Conservation (phyloP, 2,329 filamentous ascomycete genomes). For the Coniella vitis region DNA sequence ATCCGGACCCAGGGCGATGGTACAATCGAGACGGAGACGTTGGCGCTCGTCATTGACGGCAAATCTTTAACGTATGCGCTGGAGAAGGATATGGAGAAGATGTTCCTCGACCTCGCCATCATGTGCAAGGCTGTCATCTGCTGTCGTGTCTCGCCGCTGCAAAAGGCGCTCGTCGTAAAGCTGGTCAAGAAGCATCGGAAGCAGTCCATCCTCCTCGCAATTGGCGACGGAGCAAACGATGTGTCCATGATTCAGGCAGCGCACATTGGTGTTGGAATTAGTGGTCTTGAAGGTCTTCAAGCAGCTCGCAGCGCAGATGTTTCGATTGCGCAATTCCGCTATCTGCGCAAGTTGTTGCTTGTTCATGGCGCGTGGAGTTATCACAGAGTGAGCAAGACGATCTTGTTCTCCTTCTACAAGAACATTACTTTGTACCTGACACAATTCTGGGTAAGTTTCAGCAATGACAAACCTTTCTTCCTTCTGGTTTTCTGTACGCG, state of each 20-base stretch:
- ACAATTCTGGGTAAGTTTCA: constrained; percentile 80
- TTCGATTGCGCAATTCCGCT: constrained; percentile 92
- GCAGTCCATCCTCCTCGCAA: constrained; percentile 85
- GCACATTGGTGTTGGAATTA: constrained; percentile 96
- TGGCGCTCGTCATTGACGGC: constrained; percentile 92
- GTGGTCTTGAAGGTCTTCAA: constrained; percentile 92
- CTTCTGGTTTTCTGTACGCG: constrained; percentile 20
- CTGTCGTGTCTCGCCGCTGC: constrained; percentile 90
- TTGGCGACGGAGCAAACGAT: constrained; percentile 96
- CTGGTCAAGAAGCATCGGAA: constrained; percentile 89
- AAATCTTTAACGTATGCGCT: constrained; percentile 90
- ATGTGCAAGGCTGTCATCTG: constrained; percentile 99
- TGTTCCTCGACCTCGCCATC: constrained; percentile 87
- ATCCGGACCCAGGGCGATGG: constrained; percentile 76
- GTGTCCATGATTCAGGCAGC: constrained; percentile 99
- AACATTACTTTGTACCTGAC: constrained; percentile 99
- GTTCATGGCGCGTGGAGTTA: constrained; percentile 98
- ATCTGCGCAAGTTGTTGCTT: constrained; percentile 83
- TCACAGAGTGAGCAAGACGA: constrained; percentile 92
- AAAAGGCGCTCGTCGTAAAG: constrained; percentile 97
- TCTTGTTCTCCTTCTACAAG: constrained; percentile 98
- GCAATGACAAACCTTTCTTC: not conserved
- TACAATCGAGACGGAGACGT: constrained; percentile 71
- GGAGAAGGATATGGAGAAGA: constrained; percentile 87
- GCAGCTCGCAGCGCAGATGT: constrained; percentile 94